Base-by-base conservation (phyloP, 805 yeast species). In the Nakazawaea wickerhamii region DNA sequence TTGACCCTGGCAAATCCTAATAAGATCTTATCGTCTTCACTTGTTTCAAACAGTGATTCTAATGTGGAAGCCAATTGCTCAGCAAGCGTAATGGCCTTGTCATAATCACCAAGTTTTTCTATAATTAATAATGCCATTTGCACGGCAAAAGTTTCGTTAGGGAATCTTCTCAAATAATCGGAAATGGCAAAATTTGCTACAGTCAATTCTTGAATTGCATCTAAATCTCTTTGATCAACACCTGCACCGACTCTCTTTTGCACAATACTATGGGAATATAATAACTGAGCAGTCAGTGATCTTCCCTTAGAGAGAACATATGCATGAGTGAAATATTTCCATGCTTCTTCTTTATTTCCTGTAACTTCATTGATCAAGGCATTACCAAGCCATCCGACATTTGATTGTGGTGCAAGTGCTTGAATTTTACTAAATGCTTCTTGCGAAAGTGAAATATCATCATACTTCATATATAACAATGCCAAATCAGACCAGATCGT, bases 371-470 rank as follows among this genome's bases (percentile, higher is more conserved):
- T 63, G 1, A 79, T 59, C 27, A 91, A 55, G 0, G 96, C 97
- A 53, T 81, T 79, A 1, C 96, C 96, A 25, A 85, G 58, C 98
- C 98, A 93, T 0, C 96, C 76, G 5, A 67, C 68, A 0, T 85
- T 68, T 40, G 71, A 73, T 41, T 80, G 84, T 3, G 99, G 97
- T 2, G 90, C 82, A 10, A 87, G 65, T 17, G 95, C 79, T 51
- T 85, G 91, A 0, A 93, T 83, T 48, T 87, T 74, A 30, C 70
- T 64, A 46, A 84, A 79, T 0, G 95, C 80, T 47, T 82, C 81
- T 34, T 71, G 70, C 0, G 98, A 93, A 31, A 93, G 71, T 27
- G 73, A 81, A 6, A 68, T 51, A 57, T 91, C 98, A 3, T 79
- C 79, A 43, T 73, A 69, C 23, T 75, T 68, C 45, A 91, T 62